These are phyloP conservation scores for Prinsepia uniflora DNA, from an alignment of 306 rosid genomes.

Conservation along the genomic window DNA sequence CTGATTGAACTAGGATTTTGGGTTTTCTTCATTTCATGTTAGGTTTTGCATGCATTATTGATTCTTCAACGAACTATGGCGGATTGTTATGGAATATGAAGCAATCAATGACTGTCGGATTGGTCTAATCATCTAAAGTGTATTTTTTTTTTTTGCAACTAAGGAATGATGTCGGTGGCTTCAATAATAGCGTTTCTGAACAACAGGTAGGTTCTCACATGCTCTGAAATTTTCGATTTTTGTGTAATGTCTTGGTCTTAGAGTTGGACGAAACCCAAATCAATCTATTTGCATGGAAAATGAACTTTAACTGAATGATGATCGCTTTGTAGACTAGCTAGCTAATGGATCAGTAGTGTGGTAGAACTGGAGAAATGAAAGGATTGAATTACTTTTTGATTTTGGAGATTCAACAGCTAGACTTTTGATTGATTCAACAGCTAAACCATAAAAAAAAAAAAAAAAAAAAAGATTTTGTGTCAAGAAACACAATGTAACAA, in stretches of 20 bases:
- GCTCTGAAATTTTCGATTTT: neutral
- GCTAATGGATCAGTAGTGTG: too few species aligned
- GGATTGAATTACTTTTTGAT: too few species aligned
- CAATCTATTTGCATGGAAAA: neutral
- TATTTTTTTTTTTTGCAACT: slow-evolving; percentile 45
- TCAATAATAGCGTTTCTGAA: slow-evolving; percentile 76
- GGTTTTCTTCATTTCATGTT: neutral
- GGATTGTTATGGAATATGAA: neutral
- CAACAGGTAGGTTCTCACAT: slow-evolving; percentile 61
- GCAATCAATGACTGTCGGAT: neutral
- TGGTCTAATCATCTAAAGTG: neutral
- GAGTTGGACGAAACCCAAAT: neutral
- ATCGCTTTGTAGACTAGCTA: neutral
- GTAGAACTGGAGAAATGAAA: neutral
- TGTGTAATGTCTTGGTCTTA: neutral
- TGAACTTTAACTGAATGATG: neutral
- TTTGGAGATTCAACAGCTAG: too few species aligned
- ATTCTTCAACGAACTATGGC: too few species aligned
- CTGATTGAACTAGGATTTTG: slow-evolving; percentile 1
- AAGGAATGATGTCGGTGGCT: slow-evolving; percentile 58
- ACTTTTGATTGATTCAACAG: neutral
- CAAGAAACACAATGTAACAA: too few species aligned
- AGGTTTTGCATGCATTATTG: neutral
- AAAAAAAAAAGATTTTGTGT: too few species aligned
- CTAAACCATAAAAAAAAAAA: too few species aligned